Evolutionary conservation across 176 grass and related monocot genomes (phyloP).

Genomic region (Bromus sterilis): DNA sequence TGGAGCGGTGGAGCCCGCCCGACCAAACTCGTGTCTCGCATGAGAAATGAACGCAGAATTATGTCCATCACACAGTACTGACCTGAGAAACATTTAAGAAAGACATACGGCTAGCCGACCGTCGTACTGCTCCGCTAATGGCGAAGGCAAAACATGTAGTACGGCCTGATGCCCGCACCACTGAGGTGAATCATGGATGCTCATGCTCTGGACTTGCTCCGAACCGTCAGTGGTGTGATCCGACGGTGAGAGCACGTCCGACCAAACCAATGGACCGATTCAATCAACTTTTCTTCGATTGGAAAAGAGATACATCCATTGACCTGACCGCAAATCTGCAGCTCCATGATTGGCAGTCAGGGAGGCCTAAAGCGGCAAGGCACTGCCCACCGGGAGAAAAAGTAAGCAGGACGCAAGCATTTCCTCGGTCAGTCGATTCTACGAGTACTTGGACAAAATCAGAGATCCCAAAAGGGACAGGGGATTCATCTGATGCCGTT

Average conservation of each 20-base stretch:
- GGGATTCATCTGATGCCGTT: neutral
- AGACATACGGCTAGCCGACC: neutral
- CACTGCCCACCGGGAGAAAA: neutral
- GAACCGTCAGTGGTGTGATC: neutral
- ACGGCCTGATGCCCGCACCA: neutral
- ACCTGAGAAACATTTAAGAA: neutral
- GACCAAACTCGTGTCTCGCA: neutral
- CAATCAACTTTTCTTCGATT: neutral
- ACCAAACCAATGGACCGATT: neutral
- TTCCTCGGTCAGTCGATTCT: neutral
- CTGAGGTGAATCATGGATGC: neutral
- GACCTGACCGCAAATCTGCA: slow-evolving; percentile 20
- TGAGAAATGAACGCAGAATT: neutral
- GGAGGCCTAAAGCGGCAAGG: neutral
- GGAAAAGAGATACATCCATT: neutral
- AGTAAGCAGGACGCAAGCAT: no score
- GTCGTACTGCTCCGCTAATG: neutral
- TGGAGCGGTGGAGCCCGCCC: neutral
- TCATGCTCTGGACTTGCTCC: neutral
- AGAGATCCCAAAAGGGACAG: slow-evolving; percentile 6
- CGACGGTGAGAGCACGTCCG: slow-evolving; percentile 5
- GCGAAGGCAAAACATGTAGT: neutral
- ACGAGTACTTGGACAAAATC: slow-evolving; percentile 7
- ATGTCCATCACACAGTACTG: neutral
- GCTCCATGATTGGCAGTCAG: slow-evolving; percentile 9